phyloP scores from a whole-genome alignment of 2,329 filamentous ascomycete genomes.

The Claviceps quebecensis region DNA sequence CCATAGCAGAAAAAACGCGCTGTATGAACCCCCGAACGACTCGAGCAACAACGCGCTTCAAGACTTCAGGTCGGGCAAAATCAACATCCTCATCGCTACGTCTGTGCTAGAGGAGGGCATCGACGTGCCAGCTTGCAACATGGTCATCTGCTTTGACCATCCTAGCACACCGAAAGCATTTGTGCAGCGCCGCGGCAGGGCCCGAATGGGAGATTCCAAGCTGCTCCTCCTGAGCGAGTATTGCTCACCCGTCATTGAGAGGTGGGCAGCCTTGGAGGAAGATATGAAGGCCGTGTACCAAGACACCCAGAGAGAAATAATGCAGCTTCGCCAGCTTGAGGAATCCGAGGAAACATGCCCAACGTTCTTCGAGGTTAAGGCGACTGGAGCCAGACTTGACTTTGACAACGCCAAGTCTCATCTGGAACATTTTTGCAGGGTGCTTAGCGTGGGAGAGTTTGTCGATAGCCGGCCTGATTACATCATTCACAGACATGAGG shows the following conservation, averaged over 20 bases:
- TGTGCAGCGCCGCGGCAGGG: constrained; percentile 42
- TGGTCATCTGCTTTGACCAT: constrained; percentile 43
- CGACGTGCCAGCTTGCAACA: constrained; percentile 49
- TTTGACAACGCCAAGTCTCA: constrained; percentile 62
- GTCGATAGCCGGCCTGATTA: constrained; percentile 57
- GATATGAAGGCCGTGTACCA: constrained; percentile 60
- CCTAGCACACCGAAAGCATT: constrained; percentile 39
- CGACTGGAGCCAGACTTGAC: constrained; percentile 50
- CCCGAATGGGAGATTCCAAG: constrained; percentile 34
- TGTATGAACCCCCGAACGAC: constrained; percentile 23
- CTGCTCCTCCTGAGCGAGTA: constrained; percentile 32
- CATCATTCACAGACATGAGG: constrained; percentile 29
- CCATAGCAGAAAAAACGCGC: constrained; percentile 21
- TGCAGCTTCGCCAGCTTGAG: constrained; percentile 34
- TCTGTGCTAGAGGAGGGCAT: constrained; percentile 55
- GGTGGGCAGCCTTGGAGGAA: constrained; percentile 55
- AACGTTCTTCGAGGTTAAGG: constrained; percentile 21
- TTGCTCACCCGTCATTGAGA: constrained; percentile 15
- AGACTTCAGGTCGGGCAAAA: constrained; percentile 37
- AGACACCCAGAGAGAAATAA: constrained; percentile 42
- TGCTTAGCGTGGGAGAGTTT: constrained; percentile 42
- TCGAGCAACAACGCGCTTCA: constrained; percentile 22
- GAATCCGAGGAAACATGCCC: constrained; percentile 17
- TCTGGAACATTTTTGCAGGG: constrained; percentile 67
- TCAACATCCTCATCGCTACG: constrained; percentile 48